Percentiles rank a stretch among this genome's conserved stretches.
Evolutionary conservation across 2,329 filamentous ascomycete species (phyloP).

Genomic region (Sclerotinia nivalis): DNA sequence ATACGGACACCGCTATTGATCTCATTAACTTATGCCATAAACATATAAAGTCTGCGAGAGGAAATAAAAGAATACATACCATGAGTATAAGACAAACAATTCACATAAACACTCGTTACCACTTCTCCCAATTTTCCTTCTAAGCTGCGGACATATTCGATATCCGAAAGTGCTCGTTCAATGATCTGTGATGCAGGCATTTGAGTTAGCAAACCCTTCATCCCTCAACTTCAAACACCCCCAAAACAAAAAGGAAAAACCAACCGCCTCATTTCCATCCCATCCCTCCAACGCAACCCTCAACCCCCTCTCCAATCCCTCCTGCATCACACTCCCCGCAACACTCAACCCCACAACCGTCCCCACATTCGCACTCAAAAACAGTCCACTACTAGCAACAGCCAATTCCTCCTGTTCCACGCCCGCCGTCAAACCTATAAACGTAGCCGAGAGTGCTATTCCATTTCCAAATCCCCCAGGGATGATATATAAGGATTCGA

Average conservation of each 20-base stretch:
- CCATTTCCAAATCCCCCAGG: constrained; percentile 56
- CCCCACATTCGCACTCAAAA: constrained; percentile 42
- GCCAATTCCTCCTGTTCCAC: constrained; percentile 50
- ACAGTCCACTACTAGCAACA: constrained; percentile 51
- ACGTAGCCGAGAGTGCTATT: constrained; percentile 48
- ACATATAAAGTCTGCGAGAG: neutral
- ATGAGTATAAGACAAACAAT: constrained; percentile 33
- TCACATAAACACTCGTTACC: constrained; percentile 31
- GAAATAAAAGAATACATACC: constrained; percentile 20
- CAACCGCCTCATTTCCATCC: constrained; percentile 20
- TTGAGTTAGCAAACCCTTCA: too few relatives aligned
- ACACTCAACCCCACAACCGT: constrained; percentile 33
- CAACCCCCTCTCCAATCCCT: constrained; percentile 28
- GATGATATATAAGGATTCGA: constrained; percentile 60
- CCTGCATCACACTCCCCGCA: constrained; percentile 29
- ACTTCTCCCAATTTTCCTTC: constrained; percentile 26
- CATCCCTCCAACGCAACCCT: constrained; percentile 27
- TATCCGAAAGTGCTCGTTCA: constrained; percentile 26
- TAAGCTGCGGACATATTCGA: constrained; percentile 28
- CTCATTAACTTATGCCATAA: neutral
- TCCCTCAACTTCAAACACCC: too few relatives aligned
- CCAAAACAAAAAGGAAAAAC: neutral
- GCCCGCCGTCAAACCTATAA: constrained; percentile 51
- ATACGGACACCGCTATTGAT: neutral
- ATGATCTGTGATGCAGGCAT: too few relatives aligned